A percentile compares a stretch with the other conserved stretches of the same genome.
phyloP scores from a whole-genome alignment of 495 filamentous ascomycete genomes.

The Lasiosphaeria ovina region DNA sequence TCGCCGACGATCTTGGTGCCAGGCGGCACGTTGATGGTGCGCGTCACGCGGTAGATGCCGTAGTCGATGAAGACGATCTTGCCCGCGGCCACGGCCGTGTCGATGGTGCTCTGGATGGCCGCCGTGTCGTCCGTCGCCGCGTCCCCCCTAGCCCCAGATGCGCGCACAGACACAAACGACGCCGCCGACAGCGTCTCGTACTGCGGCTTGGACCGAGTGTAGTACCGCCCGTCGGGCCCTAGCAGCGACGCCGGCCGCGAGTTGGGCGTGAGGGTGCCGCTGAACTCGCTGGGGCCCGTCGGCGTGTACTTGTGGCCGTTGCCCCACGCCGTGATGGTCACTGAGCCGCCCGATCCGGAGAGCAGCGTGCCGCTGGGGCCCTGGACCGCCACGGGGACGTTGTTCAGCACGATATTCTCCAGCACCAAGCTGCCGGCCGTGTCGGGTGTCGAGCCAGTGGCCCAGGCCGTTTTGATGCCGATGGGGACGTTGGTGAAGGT shows the following conservation, averaged over 20 bases:
- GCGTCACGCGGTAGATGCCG: constrained; percentile 62
- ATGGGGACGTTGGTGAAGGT: constrained; percentile 65
- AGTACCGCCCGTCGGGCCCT: constrained; percentile 40
- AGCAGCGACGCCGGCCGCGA: constrained; percentile 39
- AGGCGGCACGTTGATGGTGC: constrained; percentile 61
- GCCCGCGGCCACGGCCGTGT: constrained; percentile 60
- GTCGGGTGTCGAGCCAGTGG: constrained; percentile 43
- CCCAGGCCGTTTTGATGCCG: constrained; percentile 67
- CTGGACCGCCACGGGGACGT: constrained; percentile 60
- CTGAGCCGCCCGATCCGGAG: constrained; percentile 52
- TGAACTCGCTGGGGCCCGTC: constrained; percentile 38
- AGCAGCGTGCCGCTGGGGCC: constrained; percentile 53
- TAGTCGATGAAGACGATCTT: constrained; percentile 58
- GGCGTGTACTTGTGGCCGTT: constrained; percentile 45
- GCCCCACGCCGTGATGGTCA: constrained; percentile 52
- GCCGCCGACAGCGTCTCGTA: constrained; percentile 52
- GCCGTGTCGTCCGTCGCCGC: constrained; percentile 68
- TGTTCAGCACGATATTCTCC: constrained; percentile 67
- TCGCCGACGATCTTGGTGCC: constrained; percentile 75
- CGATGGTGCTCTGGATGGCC: constrained; percentile 55
- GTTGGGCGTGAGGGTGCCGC: constrained; percentile 38
- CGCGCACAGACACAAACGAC: constrained; percentile 60
- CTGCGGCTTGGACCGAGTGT: constrained; percentile 57
- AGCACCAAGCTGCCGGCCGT: constrained; percentile 53
- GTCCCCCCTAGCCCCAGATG: constrained; percentile 69